phyloP scores from a whole-genome alignment of 2,329 filamentous ascomycete genomes.

The Geosmithia morbida region DNA sequence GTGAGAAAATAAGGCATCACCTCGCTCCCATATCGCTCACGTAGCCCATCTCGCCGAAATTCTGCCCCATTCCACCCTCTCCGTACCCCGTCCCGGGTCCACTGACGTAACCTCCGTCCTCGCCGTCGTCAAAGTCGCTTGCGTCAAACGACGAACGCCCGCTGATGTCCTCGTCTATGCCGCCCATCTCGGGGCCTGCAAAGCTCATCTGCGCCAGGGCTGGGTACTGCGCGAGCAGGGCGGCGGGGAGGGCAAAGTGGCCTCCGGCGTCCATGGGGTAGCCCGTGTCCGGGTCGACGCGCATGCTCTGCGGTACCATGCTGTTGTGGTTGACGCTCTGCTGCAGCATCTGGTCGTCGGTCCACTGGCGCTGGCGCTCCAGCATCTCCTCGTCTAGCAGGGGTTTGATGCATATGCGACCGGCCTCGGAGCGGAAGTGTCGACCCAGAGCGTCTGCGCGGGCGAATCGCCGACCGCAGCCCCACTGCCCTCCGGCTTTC shows the following conservation, averaged over 20 bases:
- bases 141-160: conserved; percentile 72
- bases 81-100: conserved; percentile 46
- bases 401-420: conserved; percentile 93
- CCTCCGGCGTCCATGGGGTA: conserved; percentile 41
- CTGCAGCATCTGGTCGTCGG: conserved; percentile 52
- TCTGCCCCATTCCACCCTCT: conserved; percentile 39
- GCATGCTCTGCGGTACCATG: conserved; percentile 17
- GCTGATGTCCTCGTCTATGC: conserved; percentile 61
- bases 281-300: conserved; percentile 44
- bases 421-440: conserved; percentile 92
- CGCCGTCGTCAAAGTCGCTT: conserved; percentile 62
- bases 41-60: conserved; percentile 38
- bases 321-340: conserved; percentile 27
- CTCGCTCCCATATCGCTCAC: conserved; percentile 36
- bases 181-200: conserved; percentile 48
- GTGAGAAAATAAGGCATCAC: conserved; percentile 8
- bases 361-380: conserved; percentile 62
- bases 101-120: conserved; percentile 54
- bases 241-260: conserved; percentile 65
- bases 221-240: conserved; percentile 81
- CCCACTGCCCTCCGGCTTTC: conserved; percentile 73
- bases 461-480: conserved; percentile 84
- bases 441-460: conserved; percentile 87
- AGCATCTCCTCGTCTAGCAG: conserved; percentile 85
- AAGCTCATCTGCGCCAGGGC: conserved; percentile 85